Evolutionary conservation across 2,329 filamentous ascomycete species (phyloP).

Genomic region (Fusarium austroafricanum): DNA sequence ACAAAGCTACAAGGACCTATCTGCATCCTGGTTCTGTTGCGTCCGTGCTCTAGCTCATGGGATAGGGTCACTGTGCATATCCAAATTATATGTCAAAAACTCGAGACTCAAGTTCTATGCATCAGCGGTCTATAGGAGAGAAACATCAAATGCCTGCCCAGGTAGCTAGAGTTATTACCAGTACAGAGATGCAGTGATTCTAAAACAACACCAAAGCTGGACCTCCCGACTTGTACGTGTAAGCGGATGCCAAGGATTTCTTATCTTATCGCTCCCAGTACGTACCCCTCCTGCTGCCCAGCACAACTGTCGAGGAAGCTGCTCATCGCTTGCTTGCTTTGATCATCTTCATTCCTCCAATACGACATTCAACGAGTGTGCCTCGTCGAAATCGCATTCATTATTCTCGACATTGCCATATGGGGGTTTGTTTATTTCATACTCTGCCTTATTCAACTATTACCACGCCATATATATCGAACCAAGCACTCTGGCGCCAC

Average conservation of each 20-base stretch:
- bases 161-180: too few relatives aligned
- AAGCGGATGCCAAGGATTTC: constrained; percentile 20
- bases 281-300: constrained; percentile 33
- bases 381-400: constrained; percentile 3
- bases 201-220: neutral
- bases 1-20: neutral
- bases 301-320: constrained; percentile 14
- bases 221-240: neutral
- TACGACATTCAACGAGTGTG: constrained; percentile 1
- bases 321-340: constrained; percentile 19
- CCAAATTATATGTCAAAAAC: neutral
- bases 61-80: neutral
- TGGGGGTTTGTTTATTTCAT: neutral
- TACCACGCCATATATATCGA: neutral
- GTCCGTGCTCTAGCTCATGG: neutral
- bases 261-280: constrained; percentile 39
- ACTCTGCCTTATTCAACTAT: neutral
- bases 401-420: neutral
- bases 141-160: neutral
- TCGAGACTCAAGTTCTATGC: neutral
- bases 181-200: neutral
- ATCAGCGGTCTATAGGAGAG: too few relatives aligned
- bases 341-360: constrained; percentile 28
- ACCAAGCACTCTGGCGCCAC: constrained; percentile 13
- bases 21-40: neutral